Conservation (phyloP, 371 early-diverging fungal genomes). For the Mucor sp. region DNA sequence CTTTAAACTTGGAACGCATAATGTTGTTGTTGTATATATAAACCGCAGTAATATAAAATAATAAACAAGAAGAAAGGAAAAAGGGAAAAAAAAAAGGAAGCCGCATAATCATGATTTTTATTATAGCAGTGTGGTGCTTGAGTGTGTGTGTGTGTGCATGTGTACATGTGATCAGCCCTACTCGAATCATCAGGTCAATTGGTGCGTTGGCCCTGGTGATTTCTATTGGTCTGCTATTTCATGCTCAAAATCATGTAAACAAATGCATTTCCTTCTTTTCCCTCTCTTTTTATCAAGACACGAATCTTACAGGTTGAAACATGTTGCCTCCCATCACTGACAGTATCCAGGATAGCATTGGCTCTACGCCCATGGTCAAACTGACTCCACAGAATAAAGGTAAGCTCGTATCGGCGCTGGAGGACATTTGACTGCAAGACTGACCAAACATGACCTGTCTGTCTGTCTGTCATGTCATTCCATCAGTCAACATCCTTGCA, state of each 20-base stretch:
- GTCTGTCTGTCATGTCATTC: background rate
- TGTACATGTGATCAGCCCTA: slow-evolving; percentile 9
- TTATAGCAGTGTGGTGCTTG: background rate
- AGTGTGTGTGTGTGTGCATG: background rate
- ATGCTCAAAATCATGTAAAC: background rate
- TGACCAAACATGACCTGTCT: background rate
- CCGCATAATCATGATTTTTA: slow-evolving; percentile 15
- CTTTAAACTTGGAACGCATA: slow-evolving; percentile 94
- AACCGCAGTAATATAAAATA: slow-evolving; percentile 14
- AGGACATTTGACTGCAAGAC: background rate
- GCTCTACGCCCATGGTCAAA: slow-evolving; percentile 42
- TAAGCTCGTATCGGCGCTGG: background rate
- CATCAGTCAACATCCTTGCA: slow-evolving; percentile 58
- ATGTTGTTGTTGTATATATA: background rate
- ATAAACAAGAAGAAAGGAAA: background rate
- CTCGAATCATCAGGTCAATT: slow-evolving; percentile 3
- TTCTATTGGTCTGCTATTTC: slow-evolving; percentile 1
- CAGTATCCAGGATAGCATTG: slow-evolving; percentile 29
- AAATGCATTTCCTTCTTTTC: background rate
- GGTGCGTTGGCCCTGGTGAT: slow-evolving; percentile 4
- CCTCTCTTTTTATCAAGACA: background rate
- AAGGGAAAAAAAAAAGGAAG: slow-evolving; percentile 7
- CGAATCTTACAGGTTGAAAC: background rate
- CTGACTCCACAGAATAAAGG: slow-evolving; percentile 29
- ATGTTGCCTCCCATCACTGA: slow-evolving; percentile 44